Percentiles rank a stretch among this genome's conserved stretches.
phyloP scores from a whole-genome alignment of 1,284 basidiomycete genomes.

The Rhodofomes roseus region DNA sequence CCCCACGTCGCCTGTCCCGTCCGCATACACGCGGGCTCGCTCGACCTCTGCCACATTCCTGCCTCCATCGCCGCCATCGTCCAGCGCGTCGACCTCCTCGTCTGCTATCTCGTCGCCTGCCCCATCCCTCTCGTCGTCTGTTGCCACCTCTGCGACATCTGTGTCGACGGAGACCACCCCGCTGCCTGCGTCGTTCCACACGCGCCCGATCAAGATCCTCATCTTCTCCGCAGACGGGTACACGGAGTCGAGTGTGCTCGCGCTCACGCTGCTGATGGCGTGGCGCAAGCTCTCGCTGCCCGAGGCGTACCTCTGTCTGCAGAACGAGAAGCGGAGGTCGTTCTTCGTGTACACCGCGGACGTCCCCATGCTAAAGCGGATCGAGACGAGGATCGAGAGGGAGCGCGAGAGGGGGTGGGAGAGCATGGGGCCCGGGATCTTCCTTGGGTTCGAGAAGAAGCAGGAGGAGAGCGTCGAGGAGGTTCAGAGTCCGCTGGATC shows the following conservation, averaged over 20 bases:
- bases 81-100: slow-evolving; percentile 19
- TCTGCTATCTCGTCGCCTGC: slow-evolving; percentile 13
- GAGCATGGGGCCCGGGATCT: slow-evolving; percentile 1
- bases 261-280: slow-evolving; percentile 87
- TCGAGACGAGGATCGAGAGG: slow-evolving; percentile 63
- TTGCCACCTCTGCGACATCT: slow-evolving; percentile 17
- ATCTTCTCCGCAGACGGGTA: slow-evolving; percentile 80
- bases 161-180: neutral
- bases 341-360: slow-evolving; percentile 94
- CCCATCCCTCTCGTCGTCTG: slow-evolving; percentile 7
- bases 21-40: slow-evolving; percentile 26
- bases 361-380: slow-evolving; percentile 67
- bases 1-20: slow-evolving; percentile 14
- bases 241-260: slow-evolving; percentile 89
- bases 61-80: slow-evolving; percentile 25
- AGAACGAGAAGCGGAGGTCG: slow-evolving; percentile 61
- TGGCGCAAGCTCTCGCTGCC: slow-evolving; percentile 67
- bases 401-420: slow-evolving; percentile 26
- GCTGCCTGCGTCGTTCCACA: slow-evolving; percentile 15
- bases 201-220: slow-evolving; percentile 66
- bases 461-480: neutral
- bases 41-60: slow-evolving; percentile 28
- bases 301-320: slow-evolving; percentile 88
- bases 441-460: neutral
- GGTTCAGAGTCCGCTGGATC: neutral